Evolutionary conservation across 441 rosid genomes (phyloP).

Genomic region (Syzygium malaccense): DNA sequence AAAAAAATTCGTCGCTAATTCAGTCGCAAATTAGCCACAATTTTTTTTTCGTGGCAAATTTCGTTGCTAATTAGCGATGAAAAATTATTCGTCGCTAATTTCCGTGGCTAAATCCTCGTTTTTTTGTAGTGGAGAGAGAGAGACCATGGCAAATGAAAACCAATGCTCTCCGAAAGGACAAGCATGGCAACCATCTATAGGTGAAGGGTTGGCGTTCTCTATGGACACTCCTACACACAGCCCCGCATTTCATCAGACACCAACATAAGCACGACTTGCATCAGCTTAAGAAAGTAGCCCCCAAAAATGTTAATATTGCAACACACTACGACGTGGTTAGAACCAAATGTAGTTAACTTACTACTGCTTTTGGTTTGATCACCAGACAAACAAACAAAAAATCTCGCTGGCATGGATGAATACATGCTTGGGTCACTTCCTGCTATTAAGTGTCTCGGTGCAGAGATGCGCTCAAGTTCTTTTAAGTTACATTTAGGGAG

Average conservation of each 20-base stretch:
- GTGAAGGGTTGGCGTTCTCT: conserved; percentile 72
- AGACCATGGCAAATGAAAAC: conserved; percentile 94
- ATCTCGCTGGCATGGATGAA: no score
- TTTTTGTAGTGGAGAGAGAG: background rate
- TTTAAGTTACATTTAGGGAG: background rate
- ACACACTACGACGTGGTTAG: background rate
- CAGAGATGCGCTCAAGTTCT: background rate
- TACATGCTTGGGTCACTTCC: no score
- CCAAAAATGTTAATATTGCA: background rate
- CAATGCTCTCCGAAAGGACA: conserved; percentile 68
- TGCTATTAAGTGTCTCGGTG: background rate
- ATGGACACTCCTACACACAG: conserved; percentile 36
- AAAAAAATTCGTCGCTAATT: no score
- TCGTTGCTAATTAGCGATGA: no score
- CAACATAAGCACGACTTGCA: background rate
- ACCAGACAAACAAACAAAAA: no score
- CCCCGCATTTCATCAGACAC: background rate
- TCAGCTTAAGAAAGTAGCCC: background rate
- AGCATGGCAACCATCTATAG: conserved; percentile 73
- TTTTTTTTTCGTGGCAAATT: no score
- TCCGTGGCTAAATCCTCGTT: no score
- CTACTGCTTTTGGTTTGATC: no score
- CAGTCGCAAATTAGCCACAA: no score
- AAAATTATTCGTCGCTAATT: no score
- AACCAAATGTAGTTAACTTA: no score